Evolutionary conservation across 345 rosid genomes (phyloP), one percentile per base, ranked within the genome.

Genomic region (Salix caprea): DNA sequence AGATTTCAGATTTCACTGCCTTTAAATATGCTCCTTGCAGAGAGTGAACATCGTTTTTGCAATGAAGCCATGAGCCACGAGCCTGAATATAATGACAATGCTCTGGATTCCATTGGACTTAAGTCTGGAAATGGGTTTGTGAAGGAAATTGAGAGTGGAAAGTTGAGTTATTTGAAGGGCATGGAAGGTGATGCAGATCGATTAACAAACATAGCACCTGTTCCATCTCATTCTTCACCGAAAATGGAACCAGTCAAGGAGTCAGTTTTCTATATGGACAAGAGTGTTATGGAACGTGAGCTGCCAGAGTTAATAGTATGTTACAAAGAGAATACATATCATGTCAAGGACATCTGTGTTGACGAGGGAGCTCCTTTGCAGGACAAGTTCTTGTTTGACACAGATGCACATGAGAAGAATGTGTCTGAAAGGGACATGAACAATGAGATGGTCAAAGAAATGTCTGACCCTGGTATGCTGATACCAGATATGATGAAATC

Each of bases 281-380:
- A 90, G 84, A 88, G 75, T 78, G 85, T 87, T 10, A 78, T 80
- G 60, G 93, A 85, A 48, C 83, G 85, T 69, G 89, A 83, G 39
- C 48, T 88, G 28, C 94, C 94, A 4, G 97, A 92, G 83, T 76
- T 92, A 71, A 77, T 87, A 32, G 89, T 92, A 77, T 91, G 97
- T 77, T 92, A 83, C 85, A 83, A 88, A 76, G 93, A 90, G 82
- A 84, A 76, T 39, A 75, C 85, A 60, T 87, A 76, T 75, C 87
- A 86, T 76, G 86, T 91, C 37, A 96, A 93, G 85, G 99, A 92
- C 74, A 91, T 93, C 18, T 92, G 96, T 36, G 60, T 93, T 4
- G 96, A 96, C 37, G 92, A 96, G 75, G 94, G 87, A 69, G 82
- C 92, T 23, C 91, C 89, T 37, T 81, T 84, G 26, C 84, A 85